Evolutionary conservation across 441 rosid species (phyloP), one percentile per base, ranked within the genome.

Genomic region (Euphorbia schlechtendalii): DNA sequence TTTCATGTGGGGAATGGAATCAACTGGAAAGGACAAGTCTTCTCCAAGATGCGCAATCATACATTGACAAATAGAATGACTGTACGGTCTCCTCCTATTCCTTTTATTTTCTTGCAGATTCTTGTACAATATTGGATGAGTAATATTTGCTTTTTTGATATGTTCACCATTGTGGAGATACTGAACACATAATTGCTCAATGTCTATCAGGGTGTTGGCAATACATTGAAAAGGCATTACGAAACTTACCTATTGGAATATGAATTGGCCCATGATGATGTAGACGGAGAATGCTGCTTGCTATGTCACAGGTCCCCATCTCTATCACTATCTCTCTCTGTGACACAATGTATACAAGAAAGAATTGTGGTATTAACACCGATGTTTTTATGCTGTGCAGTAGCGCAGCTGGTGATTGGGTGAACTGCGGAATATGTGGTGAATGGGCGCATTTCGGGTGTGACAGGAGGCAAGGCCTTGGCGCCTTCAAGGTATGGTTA

Each of bases 401-500:
- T 91, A 89, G 99, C 30, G 94, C 99, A n/a, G 94, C 98, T 0
- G 99, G 99, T 74, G 98, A 94, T 71, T 89, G 99, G 99, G 99
- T 91, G 61, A 94, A 94, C 73, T 94, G 99, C 66, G 94, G 96
- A 70, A 84, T 87, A 61, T 91, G 99, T 30, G 99, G 94, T 12
- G 99, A 94, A 71, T 94, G 99, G 98, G 99, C 96, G 18, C 98
- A 94, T 78, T 94, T 94, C 63, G 96, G 98, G 68, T 91, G 99
- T 75, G 99, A 94, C 72, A 76, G 98, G 80, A 86, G 99, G 73
- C 96, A 89, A 52, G 98, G 99, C 22, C 99, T 94, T 10, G 99
- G 98, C 30, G 98, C 99, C 76, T 94, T 94, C 59, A 94, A 94
- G 93, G 99, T 93, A 75, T 5, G n/a, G n/a, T n/a, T n/a, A n/a